Conservation (phyloP, 2,329 filamentous ascomycete species). For the Leptographium procerum region DNA sequence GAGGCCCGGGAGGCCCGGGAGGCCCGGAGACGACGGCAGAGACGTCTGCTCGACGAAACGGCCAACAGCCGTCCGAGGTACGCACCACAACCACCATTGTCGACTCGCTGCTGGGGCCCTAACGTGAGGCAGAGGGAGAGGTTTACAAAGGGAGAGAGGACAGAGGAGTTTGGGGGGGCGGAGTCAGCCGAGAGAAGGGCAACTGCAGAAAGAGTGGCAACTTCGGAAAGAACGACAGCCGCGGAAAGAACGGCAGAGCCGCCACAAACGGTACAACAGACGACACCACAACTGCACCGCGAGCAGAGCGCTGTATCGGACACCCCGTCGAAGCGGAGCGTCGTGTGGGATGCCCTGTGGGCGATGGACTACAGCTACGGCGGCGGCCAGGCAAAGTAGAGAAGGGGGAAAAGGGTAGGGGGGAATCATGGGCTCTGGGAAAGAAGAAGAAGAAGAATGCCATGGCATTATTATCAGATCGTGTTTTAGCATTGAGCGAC, state of each 20-base stretch:
- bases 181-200: too few relatives aligned
- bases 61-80: slow-evolving; percentile 35
- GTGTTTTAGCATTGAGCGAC: too few relatives aligned
- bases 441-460: not conserved
- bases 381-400: slow-evolving; percentile 17
- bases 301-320: slow-evolving; percentile 25
- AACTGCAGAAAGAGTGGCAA: not conserved
- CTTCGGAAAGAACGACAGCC: too few relatives aligned
- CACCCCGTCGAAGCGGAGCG: slow-evolving; percentile 36
- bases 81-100: slow-evolving; percentile 26
- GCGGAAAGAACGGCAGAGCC: not conserved
- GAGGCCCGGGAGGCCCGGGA: too few relatives aligned
- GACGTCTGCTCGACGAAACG: not conserved
- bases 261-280: not conserved
- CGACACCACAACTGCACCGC: slow-evolving; percentile 19
- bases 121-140: slow-evolving; percentile 9
- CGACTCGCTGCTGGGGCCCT: slow-evolving; percentile 41
- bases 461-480: too few relatives aligned
- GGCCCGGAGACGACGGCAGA: too few relatives aligned
- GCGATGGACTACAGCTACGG: slow-evolving; percentile 47
- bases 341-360: slow-evolving; percentile 54
- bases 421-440: too few relatives aligned
- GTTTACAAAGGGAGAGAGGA: not conserved
- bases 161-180: too few relatives aligned
- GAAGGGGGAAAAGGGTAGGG: not conserved